Conservation (phyloP, 768 basidiomycete species). For the Agaricus blazei region DNA sequence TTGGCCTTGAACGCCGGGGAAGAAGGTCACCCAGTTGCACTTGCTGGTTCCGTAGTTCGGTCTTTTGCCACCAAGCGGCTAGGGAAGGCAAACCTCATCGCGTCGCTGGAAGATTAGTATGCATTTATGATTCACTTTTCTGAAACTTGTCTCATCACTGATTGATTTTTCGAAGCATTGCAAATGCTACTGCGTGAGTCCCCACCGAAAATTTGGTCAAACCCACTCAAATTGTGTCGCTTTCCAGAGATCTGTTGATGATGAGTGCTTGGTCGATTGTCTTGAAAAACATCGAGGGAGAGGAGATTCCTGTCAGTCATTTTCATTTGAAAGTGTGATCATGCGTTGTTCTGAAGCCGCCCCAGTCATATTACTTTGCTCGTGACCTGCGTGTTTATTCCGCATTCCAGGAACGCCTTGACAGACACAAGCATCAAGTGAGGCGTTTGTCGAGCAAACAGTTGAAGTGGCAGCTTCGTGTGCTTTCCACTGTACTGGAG, state of each 20-base stretch:
- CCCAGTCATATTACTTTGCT: constrained; percentile 86
- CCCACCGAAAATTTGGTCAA: neutral
- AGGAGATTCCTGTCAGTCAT: constrained; percentile 64
- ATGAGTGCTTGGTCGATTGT: constrained; percentile 77
- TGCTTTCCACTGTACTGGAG: constrained; percentile 59
- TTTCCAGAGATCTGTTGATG: constrained; percentile 61
- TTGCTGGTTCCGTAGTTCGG: constrained; percentile 71
- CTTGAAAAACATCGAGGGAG: constrained; percentile 50
- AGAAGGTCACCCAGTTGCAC: constrained; percentile 67
- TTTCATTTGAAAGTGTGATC: neutral
- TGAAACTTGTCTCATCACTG: neutral
- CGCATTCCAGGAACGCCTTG: constrained; percentile 51
- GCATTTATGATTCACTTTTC: neutral
- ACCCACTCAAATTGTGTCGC: neutral
- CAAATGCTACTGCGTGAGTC: constrained; percentile 73
- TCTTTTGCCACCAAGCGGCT: constrained; percentile 87
- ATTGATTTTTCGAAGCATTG: constrained; percentile 45
- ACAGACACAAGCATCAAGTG: constrained; percentile 40
- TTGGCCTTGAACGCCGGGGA: constrained; percentile 66
- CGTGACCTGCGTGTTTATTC: constrained; percentile 85
- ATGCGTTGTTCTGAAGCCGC: neutral
- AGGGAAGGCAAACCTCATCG: constrained; percentile 71
- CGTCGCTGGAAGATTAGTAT: constrained; percentile 64
- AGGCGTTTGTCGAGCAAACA: constrained; percentile 45
- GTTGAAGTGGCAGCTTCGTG: constrained; percentile 66